Base-by-base conservation (phyloP, 148 eudicot species). In the Limonium bicolor region DNA sequence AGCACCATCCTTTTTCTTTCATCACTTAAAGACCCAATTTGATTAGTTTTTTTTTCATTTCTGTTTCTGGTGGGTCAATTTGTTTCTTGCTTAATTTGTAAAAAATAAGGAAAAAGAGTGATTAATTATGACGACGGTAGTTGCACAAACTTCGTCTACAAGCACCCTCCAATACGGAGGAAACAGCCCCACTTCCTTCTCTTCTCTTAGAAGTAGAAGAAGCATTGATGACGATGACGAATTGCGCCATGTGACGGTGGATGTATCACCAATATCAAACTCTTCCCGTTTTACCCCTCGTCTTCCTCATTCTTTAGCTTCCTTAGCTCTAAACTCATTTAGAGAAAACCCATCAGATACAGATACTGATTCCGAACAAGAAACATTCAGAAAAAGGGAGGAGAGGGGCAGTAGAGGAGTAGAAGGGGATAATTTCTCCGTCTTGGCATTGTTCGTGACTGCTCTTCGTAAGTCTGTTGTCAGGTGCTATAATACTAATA, bases 381-480 rank as follows among this genome's bases (percentile, higher is more conserved):
- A 38, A 53, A 25, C 41, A 47, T 16, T 58, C 34, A 31, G 53
- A 24, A 50, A 51, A 42, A 53, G 65, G 39, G 54, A 68, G 59
- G 48, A 36, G 63, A 36, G 55, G 28, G 3, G 12, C 1, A 36
- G 39, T 13, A 14, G 17, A 4, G 20, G 12, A 12, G 12, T 6
- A 36, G 20, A 15, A 37, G 44, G 23, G 53, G 63, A 63, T 55
- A 58, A 86, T 56, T 48, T 78, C 54, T 71, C 79, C 4, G 29
- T 80, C 17, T 61, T 84, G 56, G 69, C 60, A 3, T 39, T 78
- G 29, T 56, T 80, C 51, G 55, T 70, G 7, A 72, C 73, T 36
- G 78, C 54, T 20, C 59, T 80, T 15, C 74, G 81, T 40, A 80
- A 70, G 46, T 74, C 84, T 17, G 52, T 77, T 42, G 55, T 80